Percentiles rank a stretch among this genome's conserved stretches.
phyloP scores from a whole-genome alignment of 2,329 filamentous ascomycete genomes.

The Fusarium sp. region DNA sequence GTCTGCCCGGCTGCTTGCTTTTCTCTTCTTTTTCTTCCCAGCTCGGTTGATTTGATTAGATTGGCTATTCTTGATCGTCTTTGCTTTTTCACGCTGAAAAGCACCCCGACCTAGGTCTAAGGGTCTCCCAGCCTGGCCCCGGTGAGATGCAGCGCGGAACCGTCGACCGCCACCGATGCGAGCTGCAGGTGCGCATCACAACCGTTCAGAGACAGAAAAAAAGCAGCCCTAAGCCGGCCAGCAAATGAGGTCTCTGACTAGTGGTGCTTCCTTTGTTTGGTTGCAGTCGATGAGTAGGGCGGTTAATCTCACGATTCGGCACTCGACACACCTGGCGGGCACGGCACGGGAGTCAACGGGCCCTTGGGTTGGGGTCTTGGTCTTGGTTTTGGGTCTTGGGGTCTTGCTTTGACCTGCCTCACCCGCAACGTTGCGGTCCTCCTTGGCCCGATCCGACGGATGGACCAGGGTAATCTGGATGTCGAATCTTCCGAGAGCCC shows the following conservation, averaged over 20 bases:
- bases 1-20: neutral
- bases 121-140: constrained; percentile 3
- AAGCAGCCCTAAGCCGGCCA: neutral
- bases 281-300: neutral
- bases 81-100: constrained; percentile 4
- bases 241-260: constrained; percentile 7
- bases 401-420: constrained; percentile 21
- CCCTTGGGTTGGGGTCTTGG: constrained; percentile 8
- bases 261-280: neutral
- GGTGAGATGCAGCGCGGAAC: constrained; percentile 9
- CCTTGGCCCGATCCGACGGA: constrained; percentile 38
- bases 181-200: constrained; percentile 9
- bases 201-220: neutral
- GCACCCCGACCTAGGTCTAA: neutral
- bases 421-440: constrained; percentile 17
- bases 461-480: constrained; percentile 19
- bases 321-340: constrained; percentile 24
- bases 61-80: neutral
- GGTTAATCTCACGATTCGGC: constrained; percentile 25
- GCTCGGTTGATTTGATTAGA: constrained; percentile 13
- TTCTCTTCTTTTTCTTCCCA: neutral
- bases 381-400: neutral
- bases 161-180: constrained; percentile 18
- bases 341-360: constrained; percentile 28
- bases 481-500: constrained; percentile 18